These are phyloP conservation scores for Vittaforma corneae DNA, from an alignment of 371 early-diverging fungal species.

Conservation along the genomic window DNA sequence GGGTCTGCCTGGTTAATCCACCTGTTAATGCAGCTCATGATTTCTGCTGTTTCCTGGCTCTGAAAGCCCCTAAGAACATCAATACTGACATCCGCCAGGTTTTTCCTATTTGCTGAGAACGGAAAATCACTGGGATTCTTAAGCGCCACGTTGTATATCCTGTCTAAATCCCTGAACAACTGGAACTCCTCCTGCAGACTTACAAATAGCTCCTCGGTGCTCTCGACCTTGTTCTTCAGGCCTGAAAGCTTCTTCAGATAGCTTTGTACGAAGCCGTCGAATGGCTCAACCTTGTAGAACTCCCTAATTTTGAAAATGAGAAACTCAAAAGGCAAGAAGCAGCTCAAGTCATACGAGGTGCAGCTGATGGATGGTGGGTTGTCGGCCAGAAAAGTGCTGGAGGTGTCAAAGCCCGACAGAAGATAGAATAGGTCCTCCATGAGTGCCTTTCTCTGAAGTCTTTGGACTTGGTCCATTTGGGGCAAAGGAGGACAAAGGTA, in stretches of 20 bases:
- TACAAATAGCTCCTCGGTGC: slow-evolving; percentile 1
- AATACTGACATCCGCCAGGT: neutral
- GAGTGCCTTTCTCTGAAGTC: neutral
- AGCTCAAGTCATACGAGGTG: neutral
- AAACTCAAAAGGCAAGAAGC: neutral
- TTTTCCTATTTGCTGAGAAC: neutral
- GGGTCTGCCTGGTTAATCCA: slow-evolving; percentile 8
- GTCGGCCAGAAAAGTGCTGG: neutral
- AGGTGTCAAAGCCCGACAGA: slow-evolving; percentile 6
- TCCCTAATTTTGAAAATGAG: neutral
- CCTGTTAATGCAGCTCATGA: neutral
- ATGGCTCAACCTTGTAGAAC: neutral
- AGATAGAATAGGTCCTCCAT: slow-evolving; percentile 4
- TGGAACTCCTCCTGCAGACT: neutral
- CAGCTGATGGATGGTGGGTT: no score
- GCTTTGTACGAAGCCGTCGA: neutral
- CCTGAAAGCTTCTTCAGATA: neutral
- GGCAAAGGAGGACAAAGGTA: no score
- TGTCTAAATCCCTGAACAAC: neutral
- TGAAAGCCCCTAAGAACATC: neutral
- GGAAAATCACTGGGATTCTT: neutral
- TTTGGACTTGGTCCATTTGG: neutral
- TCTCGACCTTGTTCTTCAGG: neutral
- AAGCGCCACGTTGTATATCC: no score
- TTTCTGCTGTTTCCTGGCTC: neutral